phyloP scores from a whole-genome alignment of 768 basidiomycete genomes.

The Xerocomellus intermedius region DNA sequence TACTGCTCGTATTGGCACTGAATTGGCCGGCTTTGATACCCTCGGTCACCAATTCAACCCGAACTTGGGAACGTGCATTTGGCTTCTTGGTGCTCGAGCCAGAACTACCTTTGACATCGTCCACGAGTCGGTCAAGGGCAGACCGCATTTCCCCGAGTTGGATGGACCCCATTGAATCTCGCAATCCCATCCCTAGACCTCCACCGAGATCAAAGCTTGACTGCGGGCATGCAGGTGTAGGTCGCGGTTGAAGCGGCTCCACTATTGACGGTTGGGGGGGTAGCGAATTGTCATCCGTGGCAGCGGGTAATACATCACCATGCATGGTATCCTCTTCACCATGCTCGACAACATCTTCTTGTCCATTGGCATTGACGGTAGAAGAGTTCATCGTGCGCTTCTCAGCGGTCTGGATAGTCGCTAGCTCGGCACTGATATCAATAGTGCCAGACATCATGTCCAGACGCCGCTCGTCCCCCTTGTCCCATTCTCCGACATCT shows the following conservation, averaged over 20 bases:
- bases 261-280: background rate
- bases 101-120: constrained; percentile 48
- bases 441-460: constrained; percentile 37
- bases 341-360: background rate
- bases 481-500: constrained; percentile 7
- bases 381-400: constrained; percentile 33
- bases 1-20: constrained; percentile 37
- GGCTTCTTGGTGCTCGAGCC: constrained; percentile 25
- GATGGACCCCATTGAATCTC: constrained; percentile 47
- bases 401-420: constrained; percentile 48
- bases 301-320: background rate
- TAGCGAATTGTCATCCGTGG: background rate
- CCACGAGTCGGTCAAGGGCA: constrained; percentile 71
- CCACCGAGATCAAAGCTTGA: constrained; percentile 22
- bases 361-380: background rate
- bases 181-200: constrained; percentile 21
- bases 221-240: constrained; percentile 7
- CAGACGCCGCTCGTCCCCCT: constrained; percentile 35
- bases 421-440: constrained; percentile 47
- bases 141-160: constrained; percentile 71
- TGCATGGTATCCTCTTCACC: background rate
- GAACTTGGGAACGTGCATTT: constrained; percentile 14
- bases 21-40: constrained; percentile 33
- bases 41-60: constrained; percentile 32
- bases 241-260: constrained; percentile 9